Evolutionary conservation across 78 protist genomes (phyloP).

Genomic region (Trichosphaerium sp.): DNA sequence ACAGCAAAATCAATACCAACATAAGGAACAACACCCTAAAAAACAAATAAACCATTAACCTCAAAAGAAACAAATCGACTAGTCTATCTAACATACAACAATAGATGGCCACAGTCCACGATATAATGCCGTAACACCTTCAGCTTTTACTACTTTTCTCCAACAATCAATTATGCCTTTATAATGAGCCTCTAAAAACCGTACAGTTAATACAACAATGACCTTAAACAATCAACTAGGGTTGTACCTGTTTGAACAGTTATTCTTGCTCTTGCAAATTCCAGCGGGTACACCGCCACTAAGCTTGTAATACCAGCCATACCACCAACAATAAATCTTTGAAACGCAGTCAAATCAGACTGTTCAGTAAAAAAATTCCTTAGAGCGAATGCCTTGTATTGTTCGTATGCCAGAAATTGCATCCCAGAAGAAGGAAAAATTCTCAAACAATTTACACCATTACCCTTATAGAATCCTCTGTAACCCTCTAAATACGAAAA

Average conservation of each 20-base stretch:
- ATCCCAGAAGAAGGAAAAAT: slow-evolving; percentile 52
- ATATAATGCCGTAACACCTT: slow-evolving; percentile 35
- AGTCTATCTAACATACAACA: slow-evolving; percentile 20
- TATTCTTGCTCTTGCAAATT: slow-evolving; percentile 60
- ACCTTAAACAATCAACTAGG: too few species aligned
- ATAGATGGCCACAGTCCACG: slow-evolving; percentile 56
- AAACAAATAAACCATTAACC: not conserved
- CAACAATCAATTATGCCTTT: slow-evolving; percentile 40
- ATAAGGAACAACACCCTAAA: slow-evolving; percentile 71
- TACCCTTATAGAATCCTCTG: slow-evolving; percentile 64
- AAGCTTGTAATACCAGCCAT: slow-evolving; percentile 57
- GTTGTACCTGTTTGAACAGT: slow-evolving; percentile 26
- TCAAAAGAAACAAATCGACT: not conserved
- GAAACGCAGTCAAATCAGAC: slow-evolving; percentile 11
- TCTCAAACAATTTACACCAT: slow-evolving; percentile 62
- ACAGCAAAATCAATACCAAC: slow-evolving; percentile 70
- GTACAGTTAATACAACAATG: too few species aligned
- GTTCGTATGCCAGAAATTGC: slow-evolving; percentile 44
- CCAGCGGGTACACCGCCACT: slow-evolving; percentile 62
- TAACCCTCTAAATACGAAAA: too few species aligned
- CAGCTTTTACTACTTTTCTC: slow-evolving; percentile 20
- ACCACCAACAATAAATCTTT: slow-evolving; percentile 31
- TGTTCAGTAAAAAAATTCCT: not conserved
- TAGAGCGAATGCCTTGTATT: slow-evolving; percentile 15
- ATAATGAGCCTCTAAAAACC: too few species aligned